Evolutionary conservation across 306 rosid species (phyloP).

Genomic region (Trichosanthes cucumerina): DNA sequence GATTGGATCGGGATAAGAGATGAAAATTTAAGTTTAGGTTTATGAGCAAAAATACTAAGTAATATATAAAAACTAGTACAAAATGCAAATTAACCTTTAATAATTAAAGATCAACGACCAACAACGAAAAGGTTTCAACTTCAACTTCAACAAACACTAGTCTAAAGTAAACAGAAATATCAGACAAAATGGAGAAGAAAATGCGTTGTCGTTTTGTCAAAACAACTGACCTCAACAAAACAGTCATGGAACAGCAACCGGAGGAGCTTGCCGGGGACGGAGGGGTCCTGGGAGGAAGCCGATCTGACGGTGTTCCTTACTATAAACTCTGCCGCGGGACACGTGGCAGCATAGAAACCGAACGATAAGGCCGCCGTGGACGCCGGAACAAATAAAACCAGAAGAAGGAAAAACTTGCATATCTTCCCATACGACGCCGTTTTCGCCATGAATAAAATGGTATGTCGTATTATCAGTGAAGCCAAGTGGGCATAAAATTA

Average conservation of each 20-base stretch:
- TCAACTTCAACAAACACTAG: too few relatives aligned
- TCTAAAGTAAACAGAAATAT: neutral
- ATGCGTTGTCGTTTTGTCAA: neutral
- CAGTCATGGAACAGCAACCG: conserved; percentile 91
- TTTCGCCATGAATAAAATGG: conserved; percentile 43
- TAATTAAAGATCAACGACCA: neutral
- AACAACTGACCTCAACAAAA: conserved; percentile 59
- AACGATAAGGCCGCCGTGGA: conserved; percentile 44
- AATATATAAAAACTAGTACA: neutral
- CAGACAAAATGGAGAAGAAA: neutral
- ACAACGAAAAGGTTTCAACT: neutral
- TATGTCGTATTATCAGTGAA: neutral
- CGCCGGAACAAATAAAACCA: conserved; percentile 18
- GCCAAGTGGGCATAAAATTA: neutral
- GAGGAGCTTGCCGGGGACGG: conserved; percentile 84
- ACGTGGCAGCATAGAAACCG: conserved; percentile 56
- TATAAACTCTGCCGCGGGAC: conserved; percentile 66
- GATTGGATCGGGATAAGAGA: neutral
- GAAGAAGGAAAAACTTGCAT: conserved; percentile 17
- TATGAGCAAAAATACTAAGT: neutral
- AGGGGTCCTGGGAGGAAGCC: conserved; percentile 53
- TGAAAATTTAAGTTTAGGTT: neutral
- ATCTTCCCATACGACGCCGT: neutral
- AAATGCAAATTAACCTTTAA: neutral
- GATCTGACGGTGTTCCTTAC: conserved; percentile 52